Evolutionary conservation across 2,329 filamentous ascomycete species (phyloP).

Genomic region (Fusarium marasasianum): DNA sequence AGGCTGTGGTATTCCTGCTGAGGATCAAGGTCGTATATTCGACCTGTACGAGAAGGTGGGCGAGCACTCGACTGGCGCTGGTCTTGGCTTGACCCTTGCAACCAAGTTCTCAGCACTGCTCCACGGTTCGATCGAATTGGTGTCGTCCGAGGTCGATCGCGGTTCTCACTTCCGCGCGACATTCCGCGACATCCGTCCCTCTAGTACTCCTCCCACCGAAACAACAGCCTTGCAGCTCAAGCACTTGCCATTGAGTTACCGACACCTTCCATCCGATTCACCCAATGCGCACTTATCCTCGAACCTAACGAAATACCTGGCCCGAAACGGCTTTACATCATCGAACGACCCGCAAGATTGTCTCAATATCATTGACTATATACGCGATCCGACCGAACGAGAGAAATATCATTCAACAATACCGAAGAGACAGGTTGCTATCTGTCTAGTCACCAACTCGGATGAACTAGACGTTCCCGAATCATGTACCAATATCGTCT

Average conservation of each 20-base stretch:
- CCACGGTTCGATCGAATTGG: conserved; percentile 49
- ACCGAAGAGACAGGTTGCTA: conserved; percentile 1
- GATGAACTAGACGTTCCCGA: not conserved
- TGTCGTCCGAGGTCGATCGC: conserved; percentile 46
- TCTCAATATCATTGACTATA: conserved; percentile 28
- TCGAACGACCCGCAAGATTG: conserved; percentile 1
- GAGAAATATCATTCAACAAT: not conserved
- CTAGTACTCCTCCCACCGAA: not conserved
- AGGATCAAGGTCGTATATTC: conserved; percentile 52
- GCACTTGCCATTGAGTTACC: conserved; percentile 10
- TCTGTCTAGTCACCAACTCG: conserved; percentile 26
- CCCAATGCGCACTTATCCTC: not conserved
- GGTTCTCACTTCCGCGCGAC: conserved; percentile 53
- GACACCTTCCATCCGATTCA: not conserved
- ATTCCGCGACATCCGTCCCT: conserved; percentile 18
- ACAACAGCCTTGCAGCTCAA: not conserved
- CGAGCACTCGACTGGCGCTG: conserved; percentile 50
- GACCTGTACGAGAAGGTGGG: conserved; percentile 55
- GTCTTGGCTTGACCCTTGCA: conserved; percentile 55
- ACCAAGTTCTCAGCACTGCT: conserved; percentile 53
- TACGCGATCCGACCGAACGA: not conserved
- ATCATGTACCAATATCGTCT: conserved; percentile 17
- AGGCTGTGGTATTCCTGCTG: conserved; percentile 50
- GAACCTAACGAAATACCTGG: conserved; percentile 10
- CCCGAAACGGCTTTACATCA: not conserved